Percentiles rank a stretch among this genome's conserved stretches.
phyloP scores from a whole-genome alignment of 768 basidiomycete species.

The Melanogaster broomeanus region DNA sequence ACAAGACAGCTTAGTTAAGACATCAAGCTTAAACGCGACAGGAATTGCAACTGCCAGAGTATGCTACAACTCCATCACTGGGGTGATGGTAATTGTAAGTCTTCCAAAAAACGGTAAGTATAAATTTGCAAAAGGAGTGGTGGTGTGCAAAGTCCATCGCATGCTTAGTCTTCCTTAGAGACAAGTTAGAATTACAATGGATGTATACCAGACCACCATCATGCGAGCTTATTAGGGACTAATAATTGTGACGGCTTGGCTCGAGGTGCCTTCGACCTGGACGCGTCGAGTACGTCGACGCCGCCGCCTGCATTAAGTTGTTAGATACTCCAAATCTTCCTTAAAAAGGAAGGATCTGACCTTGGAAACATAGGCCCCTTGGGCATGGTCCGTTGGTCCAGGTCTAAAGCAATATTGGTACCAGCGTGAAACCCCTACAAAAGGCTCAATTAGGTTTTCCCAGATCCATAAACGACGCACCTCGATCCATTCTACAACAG shows the following conservation, averaged over 20 bases:
- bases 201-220: background rate
- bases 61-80: background rate
- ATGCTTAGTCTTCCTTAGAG: too few relatives aligned
- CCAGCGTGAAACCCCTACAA: constrained; percentile 87
- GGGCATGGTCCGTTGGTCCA: constrained; percentile 92
- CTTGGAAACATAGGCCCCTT: constrained; percentile 84
- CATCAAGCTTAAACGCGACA: too few relatives aligned
- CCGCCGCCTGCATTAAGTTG: constrained; percentile 20
- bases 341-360: constrained; percentile 34
- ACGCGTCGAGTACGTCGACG: constrained; percentile 29
- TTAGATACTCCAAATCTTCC: background rate
- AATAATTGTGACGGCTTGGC: background rate
- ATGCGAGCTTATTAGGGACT: background rate
- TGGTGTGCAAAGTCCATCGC: background rate
- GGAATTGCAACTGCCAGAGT: background rate
- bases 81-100: background rate
- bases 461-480: constrained; percentile 40
- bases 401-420: constrained; percentile 86
- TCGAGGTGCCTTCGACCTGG: constrained; percentile 9
- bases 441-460: constrained; percentile 5
- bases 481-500: constrained; percentile 97
- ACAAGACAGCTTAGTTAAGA: too few relatives aligned
- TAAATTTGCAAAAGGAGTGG: background rate
- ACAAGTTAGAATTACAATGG: background rate
- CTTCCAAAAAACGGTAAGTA: background rate